These are phyloP conservation scores for Zostera marina DNA, from an alignment of 116 monocot genomes.

Conservation along the genomic window DNA sequence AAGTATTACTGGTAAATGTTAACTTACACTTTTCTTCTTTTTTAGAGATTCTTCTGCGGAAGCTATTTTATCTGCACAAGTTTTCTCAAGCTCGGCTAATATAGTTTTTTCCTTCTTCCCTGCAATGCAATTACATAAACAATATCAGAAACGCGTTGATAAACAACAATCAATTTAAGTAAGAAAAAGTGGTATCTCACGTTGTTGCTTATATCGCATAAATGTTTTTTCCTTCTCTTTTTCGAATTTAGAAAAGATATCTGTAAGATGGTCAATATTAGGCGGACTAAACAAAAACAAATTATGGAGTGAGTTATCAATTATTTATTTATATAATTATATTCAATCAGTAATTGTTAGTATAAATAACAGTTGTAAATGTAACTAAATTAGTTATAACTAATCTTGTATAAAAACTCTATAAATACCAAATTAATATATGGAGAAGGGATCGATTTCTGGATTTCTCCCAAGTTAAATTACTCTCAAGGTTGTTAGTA, in stretches of 20 bases:
- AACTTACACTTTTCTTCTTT: constrained; percentile 64
- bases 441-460: no score
- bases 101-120: constrained; percentile 65
- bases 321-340: no score
- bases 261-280: constrained; percentile 20
- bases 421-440: no score
- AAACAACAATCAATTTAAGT: background rate
- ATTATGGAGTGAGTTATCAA: background rate
- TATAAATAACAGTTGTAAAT: no score
- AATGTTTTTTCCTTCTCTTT: constrained; percentile 58
- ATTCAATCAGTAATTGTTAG: no score
- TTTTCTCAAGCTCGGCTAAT: constrained; percentile 52
- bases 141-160: background rate
- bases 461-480: no score
- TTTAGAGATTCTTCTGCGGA: constrained; percentile 53
- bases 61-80: constrained; percentile 45
- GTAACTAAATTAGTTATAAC: no score
- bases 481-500: no score
- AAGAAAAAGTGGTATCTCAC: constrained; percentile 17
- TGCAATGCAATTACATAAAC: constrained; percentile 6
- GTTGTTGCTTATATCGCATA: constrained; percentile 48
- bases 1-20: background rate
- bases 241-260: constrained; percentile 63
- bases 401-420: no score
- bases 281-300: background rate